Base-by-base conservation (phyloP, 106 monocot genomes). In the Ottelia alismoides region DNA sequence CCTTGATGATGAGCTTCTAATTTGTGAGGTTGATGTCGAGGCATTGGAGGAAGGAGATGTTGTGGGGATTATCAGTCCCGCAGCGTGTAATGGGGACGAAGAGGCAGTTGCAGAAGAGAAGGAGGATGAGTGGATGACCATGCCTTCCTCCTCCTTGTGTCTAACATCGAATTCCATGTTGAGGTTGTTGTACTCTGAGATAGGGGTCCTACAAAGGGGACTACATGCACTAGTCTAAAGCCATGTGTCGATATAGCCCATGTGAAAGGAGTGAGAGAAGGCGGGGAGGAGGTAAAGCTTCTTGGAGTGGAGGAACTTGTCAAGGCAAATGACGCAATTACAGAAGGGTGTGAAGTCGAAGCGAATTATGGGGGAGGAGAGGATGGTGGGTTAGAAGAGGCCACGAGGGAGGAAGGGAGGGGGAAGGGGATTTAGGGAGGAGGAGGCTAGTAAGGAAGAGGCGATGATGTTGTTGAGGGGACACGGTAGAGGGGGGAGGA, bases 231-330 rank as follows among this genome's bases (percentile, higher is more conserved):
- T 80, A 68, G 28, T 65, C 45, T 80, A 71, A 21, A 89, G 74
- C 89, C 89, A 89, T 1, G 56, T 74, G 22, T 89, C 89, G 27
- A 84, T 74, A 71, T 83, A 89, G 65, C 77, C 89, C 1, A 83
- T 71, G 59, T 89, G 89, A 72, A 89, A 89, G 44, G 53, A 55
- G 46, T 89, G 89, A 28, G 57, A 64, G 71, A 83, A 89, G 47
- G 14, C 47, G 18, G 89, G 79, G 6, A 89, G 68, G 14, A 77
- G 48, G 20, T 68, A 47, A 20, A 89, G 58, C 49, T 55, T 58
- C 28, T 89, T 83, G 45, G 64, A 70, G 17, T 72, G 69, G 7
- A 47, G 70, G 65, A 80, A 80, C 61, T 89, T 80, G 12, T 47
- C 48, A 48, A 83, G 49, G 58, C 89, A 89, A n/a, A 89, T 71